Evolutionary conservation across 1,284 basidiomycete species (phyloP), one percentile per base, ranked within the genome.

Genomic region (Peniophora sp.): DNA sequence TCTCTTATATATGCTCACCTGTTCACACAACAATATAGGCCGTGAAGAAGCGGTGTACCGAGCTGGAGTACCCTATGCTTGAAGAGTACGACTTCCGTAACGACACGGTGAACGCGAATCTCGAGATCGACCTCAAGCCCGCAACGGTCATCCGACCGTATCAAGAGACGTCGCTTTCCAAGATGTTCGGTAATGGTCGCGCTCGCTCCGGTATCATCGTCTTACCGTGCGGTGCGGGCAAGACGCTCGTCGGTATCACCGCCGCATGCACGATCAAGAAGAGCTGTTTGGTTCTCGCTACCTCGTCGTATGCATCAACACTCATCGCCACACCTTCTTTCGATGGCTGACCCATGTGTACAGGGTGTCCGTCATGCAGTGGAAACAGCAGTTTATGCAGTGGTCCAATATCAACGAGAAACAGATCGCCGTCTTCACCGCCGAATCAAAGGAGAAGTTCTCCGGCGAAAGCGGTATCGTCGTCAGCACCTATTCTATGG

Each of bases 251-350:
- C 5, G 97, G 97, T 16, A 98, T 99, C 62, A 99, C 97, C 0
- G 97, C 97, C 2, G 97, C 97, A 11, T 98, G 95, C 63, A 99
- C 97, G 17, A 97, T 99, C 72, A 97, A 97, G 73, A 99, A 99
- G 74, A 97, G 93, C 27, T 96, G 93, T 62, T 78, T 99, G n/a
- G 94, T 99, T 24, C 74, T 99, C 45, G 98, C 96, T 69, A 97
- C 95, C 22, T 97, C 93, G 45, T 92, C 92, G 92, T 94, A 65
- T 72, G 89, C 73, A 25, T 39, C 45, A 48, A 53, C 25, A 48
- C n/a, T 27, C 39, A 25, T 14, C 52, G 50, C 53, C 27, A 32
- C 12, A 54, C 47, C 27, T 36, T n/a, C n/a, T n/a, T n/a, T n/a
- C n/a, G n/a, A 23, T 34, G 14, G 32, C 19, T 45, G 49, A 47